Evolutionary conservation across 345 rosid species (phyloP).

Genomic region (Eucalyptus rudis): DNA sequence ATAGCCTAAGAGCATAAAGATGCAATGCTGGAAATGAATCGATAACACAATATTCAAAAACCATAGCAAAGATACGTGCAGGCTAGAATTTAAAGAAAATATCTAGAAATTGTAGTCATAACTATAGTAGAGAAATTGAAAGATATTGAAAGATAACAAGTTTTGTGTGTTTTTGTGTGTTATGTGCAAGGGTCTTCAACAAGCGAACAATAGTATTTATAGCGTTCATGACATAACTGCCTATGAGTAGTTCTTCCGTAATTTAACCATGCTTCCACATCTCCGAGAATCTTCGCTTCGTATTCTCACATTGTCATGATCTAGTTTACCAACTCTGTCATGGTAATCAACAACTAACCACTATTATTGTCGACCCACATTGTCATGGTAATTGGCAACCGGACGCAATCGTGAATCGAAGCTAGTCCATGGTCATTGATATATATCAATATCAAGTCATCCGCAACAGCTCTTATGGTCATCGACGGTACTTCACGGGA

Average conservation of each 20-base stretch:
- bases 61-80: background rate
- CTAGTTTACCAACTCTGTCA: background rate
- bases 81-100: background rate
- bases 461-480: background rate
- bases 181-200: too few relatives aligned
- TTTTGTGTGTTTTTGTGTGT: background rate
- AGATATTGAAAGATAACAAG: too few relatives aligned
- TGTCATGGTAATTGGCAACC: background rate
- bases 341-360: background rate
- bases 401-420: background rate
- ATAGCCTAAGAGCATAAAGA: background rate
- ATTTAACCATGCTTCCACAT: background rate
- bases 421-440: background rate
- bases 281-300: background rate
- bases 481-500: background rate
- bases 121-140: background rate
- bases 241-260: background rate
- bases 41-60: rapidly evolving
- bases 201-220: background rate
- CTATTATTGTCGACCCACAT: background rate
- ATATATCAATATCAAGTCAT: background rate
- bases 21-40: background rate
- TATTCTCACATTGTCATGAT: background rate
- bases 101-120: background rate
- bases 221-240: background rate